A percentile compares a stretch with the other conserved stretches of the same genome.
These are phyloP conservation scores for Discostella stelligeroides DNA, from an alignment of 108 stramenopile genomes.

Conservation along the genomic window DNA sequence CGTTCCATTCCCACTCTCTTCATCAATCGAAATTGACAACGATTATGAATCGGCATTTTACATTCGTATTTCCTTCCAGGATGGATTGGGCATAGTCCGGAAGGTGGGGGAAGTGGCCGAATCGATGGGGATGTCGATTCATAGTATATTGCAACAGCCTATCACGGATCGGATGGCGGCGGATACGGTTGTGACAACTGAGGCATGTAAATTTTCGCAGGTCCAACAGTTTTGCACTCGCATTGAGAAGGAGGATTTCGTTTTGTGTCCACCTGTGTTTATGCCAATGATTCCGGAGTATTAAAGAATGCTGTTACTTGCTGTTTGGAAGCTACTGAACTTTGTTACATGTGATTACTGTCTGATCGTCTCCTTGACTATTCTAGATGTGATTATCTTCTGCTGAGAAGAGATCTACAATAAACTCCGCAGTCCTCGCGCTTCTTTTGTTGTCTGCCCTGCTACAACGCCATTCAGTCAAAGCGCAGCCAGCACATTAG, in stretches of 20 bases:
- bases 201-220: slow-evolving; percentile 61
- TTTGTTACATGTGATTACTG: too few relatives aligned
- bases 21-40: slow-evolving; percentile 62
- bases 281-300: slow-evolving; percentile 68
- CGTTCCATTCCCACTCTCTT: slow-evolving; percentile 39
- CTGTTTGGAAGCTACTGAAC: too few relatives aligned
- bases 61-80: slow-evolving; percentile 83
- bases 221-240: slow-evolving; percentile 57
- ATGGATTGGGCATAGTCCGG: slow-evolving; percentile 82
- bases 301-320: neutral
- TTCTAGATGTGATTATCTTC: too few relatives aligned
- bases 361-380: neutral
- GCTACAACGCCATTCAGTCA: slow-evolving; percentile 18
- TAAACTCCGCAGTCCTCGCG: neutral
- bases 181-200: slow-evolving; percentile 84
- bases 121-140: slow-evolving; percentile 76
- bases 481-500: slow-evolving; percentile 67
- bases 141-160: slow-evolving; percentile 83
- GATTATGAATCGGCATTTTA: slow-evolving; percentile 79
- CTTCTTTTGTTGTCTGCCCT: neutral
- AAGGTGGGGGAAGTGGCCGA: slow-evolving; percentile 81
- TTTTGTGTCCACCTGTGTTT: slow-evolving; percentile 49
- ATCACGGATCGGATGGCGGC: slow-evolving; percentile 75
- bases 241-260: slow-evolving; percentile 64
- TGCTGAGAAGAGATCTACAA: neutral